These are phyloP conservation scores for Craspedostauros australis DNA, from an alignment of 108 stramenopile genomes.

Conservation along the genomic window DNA sequence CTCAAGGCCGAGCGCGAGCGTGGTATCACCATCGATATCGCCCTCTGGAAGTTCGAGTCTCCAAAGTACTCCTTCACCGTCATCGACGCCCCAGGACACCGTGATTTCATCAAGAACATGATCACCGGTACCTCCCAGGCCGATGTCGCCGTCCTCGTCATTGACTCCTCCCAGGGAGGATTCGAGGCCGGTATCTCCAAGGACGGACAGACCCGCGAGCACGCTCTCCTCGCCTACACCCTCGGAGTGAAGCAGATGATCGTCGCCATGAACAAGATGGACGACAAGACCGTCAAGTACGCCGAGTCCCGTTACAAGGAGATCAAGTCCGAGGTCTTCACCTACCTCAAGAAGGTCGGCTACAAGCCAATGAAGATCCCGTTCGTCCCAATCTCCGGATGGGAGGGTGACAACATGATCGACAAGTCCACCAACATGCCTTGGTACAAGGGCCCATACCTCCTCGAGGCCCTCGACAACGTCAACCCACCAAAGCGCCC, in stretches of 20 bases:
- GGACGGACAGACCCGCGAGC: conserved; percentile 91
- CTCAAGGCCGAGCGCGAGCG: conserved; percentile 94
- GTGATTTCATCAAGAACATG: conserved; percentile 91
- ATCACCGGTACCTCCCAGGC: conserved; percentile 94
- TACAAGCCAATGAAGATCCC: conserved; percentile 84
- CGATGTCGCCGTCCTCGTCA: conserved; percentile 85
- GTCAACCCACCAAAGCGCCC: conserved; percentile 83
- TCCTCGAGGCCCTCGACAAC: conserved; percentile 90
- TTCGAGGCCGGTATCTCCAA: conserved; percentile 89
- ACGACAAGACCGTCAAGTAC: conserved; percentile 84
- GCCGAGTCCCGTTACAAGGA: conserved; percentile 83
- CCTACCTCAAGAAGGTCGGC: conserved; percentile 59
- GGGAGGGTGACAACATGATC: conserved; percentile 92
- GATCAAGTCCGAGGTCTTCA: conserved; percentile 72
- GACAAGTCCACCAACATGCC: conserved; percentile 84
- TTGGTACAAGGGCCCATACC: conserved; percentile 92
- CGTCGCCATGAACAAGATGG: conserved; percentile 96
- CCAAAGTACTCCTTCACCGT: conserved; percentile 85
- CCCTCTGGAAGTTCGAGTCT: conserved; percentile 91
- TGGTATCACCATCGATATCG: conserved; percentile 93
- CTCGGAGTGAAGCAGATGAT: conserved; percentile 97
- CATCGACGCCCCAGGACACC: conserved; percentile 94
- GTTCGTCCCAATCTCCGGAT: conserved; percentile 96
- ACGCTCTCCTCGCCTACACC: conserved; percentile 90
- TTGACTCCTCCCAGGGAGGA: conserved; percentile 78